Percentiles rank a stretch among this genome's conserved stretches.
Conservation (phyloP, 2,329 filamentous ascomycete species). For the Talaromyces islandicus region DNA sequence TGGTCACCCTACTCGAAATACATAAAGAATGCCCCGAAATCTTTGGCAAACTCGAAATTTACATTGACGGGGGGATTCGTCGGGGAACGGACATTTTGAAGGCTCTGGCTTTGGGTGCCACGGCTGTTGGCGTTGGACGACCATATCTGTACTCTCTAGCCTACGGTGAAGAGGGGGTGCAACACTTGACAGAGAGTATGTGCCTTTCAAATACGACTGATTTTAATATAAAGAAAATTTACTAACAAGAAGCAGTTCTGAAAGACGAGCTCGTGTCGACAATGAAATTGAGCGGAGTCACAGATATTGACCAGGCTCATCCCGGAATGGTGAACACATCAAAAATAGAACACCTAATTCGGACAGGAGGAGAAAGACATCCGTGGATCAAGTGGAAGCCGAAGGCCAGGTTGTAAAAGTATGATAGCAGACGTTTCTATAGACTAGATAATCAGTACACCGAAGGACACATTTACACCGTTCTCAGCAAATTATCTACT, state of each 20-base stretch:
- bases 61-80: conserved; percentile 79
- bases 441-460: neutral
- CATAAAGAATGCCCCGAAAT: conserved; percentile 68
- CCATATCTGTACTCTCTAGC: conserved; percentile 8
- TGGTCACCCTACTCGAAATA: conserved; percentile 68
- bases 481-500: neutral
- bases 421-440: neutral
- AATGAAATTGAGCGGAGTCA: conserved; percentile 27
- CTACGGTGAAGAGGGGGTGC: conserved; percentile 9
- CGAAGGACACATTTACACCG: neutral
- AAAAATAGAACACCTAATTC: conserved; percentile 19
- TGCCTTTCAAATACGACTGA: neutral
- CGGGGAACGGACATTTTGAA: conserved; percentile 85
- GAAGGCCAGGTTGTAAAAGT: neutral
- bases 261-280: conserved; percentile 26
- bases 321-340: conserved; percentile 25
- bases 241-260: conserved; percentile 18
- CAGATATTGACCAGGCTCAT: conserved; percentile 17
- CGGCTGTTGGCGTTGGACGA: conserved; percentile 58
- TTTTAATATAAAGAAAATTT: neutral
- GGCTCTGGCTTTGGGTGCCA: conserved; percentile 76
- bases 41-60: conserved; percentile 66
- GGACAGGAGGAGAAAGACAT: conserved; percentile 7
- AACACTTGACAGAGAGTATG: conserved; percentile 6
- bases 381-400: conserved; percentile 8